A percentile compares a stretch with the other conserved stretches of the same genome.
Evolutionary conservation across 139 green algal genomes (phyloP).

Genomic region (Diplosphaera chodatii): DNA sequence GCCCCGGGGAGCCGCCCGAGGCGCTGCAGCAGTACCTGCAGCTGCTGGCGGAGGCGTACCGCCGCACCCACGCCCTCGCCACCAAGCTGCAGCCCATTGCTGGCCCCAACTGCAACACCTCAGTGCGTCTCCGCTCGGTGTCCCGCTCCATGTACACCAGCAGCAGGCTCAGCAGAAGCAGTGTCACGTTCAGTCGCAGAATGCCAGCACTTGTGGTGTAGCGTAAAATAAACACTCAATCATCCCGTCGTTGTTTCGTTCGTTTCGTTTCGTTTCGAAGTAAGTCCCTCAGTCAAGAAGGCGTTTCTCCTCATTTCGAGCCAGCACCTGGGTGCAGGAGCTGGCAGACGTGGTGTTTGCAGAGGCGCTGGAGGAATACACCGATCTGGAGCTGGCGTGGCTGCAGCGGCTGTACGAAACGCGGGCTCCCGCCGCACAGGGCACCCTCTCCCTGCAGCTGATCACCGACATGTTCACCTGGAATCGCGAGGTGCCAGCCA

Average conservation of each 20-base stretch:
- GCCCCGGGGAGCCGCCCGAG: not conserved
- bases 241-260: too few relatives aligned
- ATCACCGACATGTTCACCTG: conserved; percentile 26
- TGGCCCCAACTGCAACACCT: not conserved
- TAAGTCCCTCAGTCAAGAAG: too few relatives aligned
- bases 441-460: conserved; percentile 25
- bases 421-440: not conserved
- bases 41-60: conserved; percentile 46
- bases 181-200: too few relatives aligned
- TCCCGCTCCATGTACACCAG: not conserved
- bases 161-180: not conserved
- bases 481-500: conserved; percentile 33
- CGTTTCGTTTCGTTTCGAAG: too few relatives aligned
- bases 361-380: conserved; percentile 33
- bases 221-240: too few relatives aligned
- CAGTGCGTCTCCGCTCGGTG: not conserved
- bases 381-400: conserved; percentile 50
- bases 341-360: conserved; percentile 40
- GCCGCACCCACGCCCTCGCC: conserved; percentile 31
- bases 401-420: conserved; percentile 25
- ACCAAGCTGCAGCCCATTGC: conserved; percentile 22
- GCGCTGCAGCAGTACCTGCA: conserved; percentile 33
- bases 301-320: too few relatives aligned
- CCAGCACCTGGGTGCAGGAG: conserved; percentile 10
- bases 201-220: too few relatives aligned